Evolutionary conservation across 768 basidiomycete genomes (phyloP).

Genomic region (Galerina sulciceps): DNA sequence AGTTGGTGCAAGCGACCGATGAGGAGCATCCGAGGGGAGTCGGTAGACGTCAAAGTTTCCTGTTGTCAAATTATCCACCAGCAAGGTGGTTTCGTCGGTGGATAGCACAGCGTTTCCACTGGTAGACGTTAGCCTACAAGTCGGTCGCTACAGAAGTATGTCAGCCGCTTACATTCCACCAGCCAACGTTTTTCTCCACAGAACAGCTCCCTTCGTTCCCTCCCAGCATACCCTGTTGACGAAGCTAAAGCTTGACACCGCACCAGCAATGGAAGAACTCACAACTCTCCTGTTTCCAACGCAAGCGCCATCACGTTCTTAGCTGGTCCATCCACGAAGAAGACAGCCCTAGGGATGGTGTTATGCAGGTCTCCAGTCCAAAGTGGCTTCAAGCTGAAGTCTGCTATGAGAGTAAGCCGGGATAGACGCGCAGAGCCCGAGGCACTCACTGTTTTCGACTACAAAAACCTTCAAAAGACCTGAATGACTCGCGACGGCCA

Average conservation of each 20-base stretch:
- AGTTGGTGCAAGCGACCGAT: background rate
- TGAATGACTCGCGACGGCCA: slow-evolving; percentile 3
- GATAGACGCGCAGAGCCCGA: background rate
- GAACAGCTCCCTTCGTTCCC: background rate
- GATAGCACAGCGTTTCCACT: slow-evolving; percentile 10
- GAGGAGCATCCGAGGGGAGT: background rate
- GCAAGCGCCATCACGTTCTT: background rate
- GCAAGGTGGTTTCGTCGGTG: background rate
- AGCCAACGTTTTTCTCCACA: slow-evolving; percentile 6
- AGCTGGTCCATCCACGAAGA: background rate
- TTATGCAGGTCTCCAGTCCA: background rate
- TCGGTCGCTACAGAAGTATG: background rate
- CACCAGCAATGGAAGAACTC: background rate
- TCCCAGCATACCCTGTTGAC: slow-evolving; percentile 2
- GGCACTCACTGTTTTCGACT: background rate
- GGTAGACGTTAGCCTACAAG: background rate
- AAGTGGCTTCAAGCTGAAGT: background rate
- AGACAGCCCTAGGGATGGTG: slow-evolving; percentile 3
- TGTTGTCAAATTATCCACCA: slow-evolving; percentile 4
- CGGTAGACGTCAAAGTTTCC: slow-evolving; percentile 6
- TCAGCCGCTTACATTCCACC: slow-evolving; percentile 3
- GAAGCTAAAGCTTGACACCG: background rate
- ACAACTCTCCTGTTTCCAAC: slow-evolving; percentile 9
- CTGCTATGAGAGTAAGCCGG: background rate
- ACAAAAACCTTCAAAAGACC: slow-evolving; percentile 3